phyloP scores from a whole-genome alignment of 1,284 basidiomycete genomes.

The Puccinia horiana region DNA sequence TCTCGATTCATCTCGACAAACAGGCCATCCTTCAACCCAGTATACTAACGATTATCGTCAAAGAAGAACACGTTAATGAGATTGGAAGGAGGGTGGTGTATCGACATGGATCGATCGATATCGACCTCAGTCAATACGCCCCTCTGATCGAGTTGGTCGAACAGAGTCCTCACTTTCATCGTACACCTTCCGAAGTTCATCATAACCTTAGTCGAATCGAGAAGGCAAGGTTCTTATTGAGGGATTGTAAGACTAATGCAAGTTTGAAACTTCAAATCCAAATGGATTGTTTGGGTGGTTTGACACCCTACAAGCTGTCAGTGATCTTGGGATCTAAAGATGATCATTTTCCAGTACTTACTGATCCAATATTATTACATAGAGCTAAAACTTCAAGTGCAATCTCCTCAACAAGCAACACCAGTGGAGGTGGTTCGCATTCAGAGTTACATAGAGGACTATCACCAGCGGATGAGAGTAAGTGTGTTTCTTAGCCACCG shows the following conservation, averaged over 20 bases:
- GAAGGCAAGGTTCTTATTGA: constrained; percentile 39
- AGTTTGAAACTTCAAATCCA: constrained; percentile 39
- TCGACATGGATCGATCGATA: constrained; percentile 18
- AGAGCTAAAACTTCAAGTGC: not conserved
- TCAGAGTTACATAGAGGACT: no score
- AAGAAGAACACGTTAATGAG: constrained; percentile 34
- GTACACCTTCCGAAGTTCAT: not conserved
- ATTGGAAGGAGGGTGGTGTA: constrained; percentile 21
- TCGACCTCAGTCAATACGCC: constrained; percentile 31
- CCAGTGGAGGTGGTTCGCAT: no score
- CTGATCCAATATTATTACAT: no score
- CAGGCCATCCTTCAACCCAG: constrained; percentile 7
- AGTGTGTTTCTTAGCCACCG: no score
- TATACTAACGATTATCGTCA: constrained; percentile 24
- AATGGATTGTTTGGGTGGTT: constrained; percentile 36
- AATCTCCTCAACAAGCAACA: no score
- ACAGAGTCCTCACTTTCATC: not conserved
- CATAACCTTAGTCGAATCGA: constrained; percentile 22
- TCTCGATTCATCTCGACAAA: constrained; percentile 31
- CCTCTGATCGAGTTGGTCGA: not conserved
- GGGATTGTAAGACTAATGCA: constrained; percentile 44
- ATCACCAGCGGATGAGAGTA: no score
- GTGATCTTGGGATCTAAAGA: no score
- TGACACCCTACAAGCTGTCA: constrained; percentile 36
- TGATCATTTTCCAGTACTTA: no score